Evolutionary conservation across 116 monocot genomes (phyloP).

Genomic region (Trichopus zeylanicus): DNA sequence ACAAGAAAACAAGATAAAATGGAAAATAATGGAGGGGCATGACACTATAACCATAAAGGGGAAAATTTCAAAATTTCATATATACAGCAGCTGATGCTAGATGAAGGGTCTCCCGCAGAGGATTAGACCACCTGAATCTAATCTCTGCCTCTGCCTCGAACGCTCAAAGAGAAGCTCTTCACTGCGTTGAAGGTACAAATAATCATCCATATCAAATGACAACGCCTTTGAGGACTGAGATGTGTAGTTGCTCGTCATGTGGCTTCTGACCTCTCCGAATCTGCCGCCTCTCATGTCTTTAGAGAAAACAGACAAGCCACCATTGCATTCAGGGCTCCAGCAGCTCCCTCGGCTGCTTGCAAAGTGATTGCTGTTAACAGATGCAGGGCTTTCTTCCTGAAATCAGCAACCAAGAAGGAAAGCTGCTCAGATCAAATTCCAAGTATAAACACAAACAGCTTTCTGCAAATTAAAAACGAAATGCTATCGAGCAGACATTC

Average conservation of each 20-base stretch:
- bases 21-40: no score
- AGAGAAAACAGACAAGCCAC: slow-evolving; percentile 8
- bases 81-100: no score
- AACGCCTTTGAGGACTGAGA: neutral
- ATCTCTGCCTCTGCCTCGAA: slow-evolving; percentile 36
- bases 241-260: neutral
- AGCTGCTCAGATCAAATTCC: neutral
- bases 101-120: slow-evolving; percentile 22
- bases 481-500: no score
- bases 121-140: slow-evolving; percentile 34
- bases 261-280: slow-evolving; percentile 8
- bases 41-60: no score
- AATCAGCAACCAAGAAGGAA: neutral
- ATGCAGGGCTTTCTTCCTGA: slow-evolving; percentile 21
- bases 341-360: slow-evolving; percentile 31
- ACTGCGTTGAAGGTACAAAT: slow-evolving; percentile 13
- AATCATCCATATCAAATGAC: slow-evolving; percentile 39
- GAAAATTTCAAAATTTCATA: no score
- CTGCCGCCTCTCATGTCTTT: neutral
- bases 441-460: no score
- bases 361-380: slow-evolving; percentile 1
- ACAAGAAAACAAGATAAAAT: no score
- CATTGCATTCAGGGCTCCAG: slow-evolving; percentile 33
- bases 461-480: no score
- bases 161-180: slow-evolving; percentile 38